Base-by-base conservation (phyloP, 352 stramenopile genomes). In the Elongisporangium prolatum region DNA sequence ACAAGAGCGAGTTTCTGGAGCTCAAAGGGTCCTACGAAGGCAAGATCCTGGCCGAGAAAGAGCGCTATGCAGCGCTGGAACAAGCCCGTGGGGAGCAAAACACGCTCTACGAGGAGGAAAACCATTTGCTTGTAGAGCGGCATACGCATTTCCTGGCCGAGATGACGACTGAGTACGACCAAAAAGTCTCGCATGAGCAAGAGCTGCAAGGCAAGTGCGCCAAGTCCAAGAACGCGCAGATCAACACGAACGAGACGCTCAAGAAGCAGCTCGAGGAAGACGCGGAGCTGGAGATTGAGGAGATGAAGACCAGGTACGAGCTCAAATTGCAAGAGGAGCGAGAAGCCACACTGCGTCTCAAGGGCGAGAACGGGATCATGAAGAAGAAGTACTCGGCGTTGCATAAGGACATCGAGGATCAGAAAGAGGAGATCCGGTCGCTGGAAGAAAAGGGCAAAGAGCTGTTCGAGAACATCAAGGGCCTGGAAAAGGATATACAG, bases 321-420 rank as follows among this genome's bases (percentile, higher is more conserved):
- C 67, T 84, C 7, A 96, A 97, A 64, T 69, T 98, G 22, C 72
- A 87, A 18, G 84, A 89, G 22, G 88, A 98, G 52, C 76, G 88
- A 0, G 89, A 98, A 64, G 87, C 89, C 4, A 98, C 90, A 18
- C 68, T 98, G 51, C 87, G 90, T 3, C 86, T 96, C n/a, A 98
- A 98, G 67, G 91, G 92, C 16, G 94, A 98, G 64, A 98, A 98
- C 57, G 93, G 91, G 6, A 97, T 98, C 65, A 98, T 98, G 91
- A 97, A 96, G 67, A 98, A 98, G 66, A 98, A 98, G 64, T 98
- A 98, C 50, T 94, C 80, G 4, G 84, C 95, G 9, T 60, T 98
- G 22, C 83, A 95, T 49, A 97, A 97, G 47, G 91, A 98, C 21
- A 98, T 98, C 55, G 94, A 98, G 57, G 89, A 98, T 37, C 94